Evolutionary conservation across 2,329 filamentous ascomycete genomes (phyloP), one percentile per base, ranked within the genome.

Genomic region (Microsporum audouinii): DNA sequence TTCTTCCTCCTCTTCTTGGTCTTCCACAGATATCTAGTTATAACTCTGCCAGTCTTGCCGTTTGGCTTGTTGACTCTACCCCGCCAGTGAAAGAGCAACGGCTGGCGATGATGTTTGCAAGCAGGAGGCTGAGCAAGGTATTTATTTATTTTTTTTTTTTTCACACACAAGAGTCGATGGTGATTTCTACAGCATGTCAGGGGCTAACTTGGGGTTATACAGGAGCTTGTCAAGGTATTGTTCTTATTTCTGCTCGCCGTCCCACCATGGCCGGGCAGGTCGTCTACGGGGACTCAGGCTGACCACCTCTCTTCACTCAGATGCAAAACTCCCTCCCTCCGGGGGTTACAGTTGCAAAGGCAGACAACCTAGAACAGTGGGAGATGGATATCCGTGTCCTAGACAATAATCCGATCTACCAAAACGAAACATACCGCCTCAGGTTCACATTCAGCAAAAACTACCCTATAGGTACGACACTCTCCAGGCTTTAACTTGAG

Each of bases 351-450:
- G 84, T 97, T 57, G 85, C 95, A 63, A 84, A 86, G 56, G 86
- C 89, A 61, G 88, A 95, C 55, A 87, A 91, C 72, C 85, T 96
- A 59, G 82, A 89, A 70, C 87, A 94, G 77, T 99, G 94, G 95
- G 80, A 86, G 58, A 85, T 97, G 76, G 95, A 99, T 72, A 95
- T 99, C 60, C 79, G 82, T 66, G 92, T 99, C 59, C 82, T 97
- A 45, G 94, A 97, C 73, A 78, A 83, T 62, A 99, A 99, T 71
- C 92, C 92, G 1, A 77, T 99, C 56, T 99, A 99, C 76, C 76
- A 83, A 58, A 82, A 84, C 71, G 82, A 97, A 71, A 86, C 79
- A 29, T 97, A 89, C 76, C 84, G 92, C 27, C 79, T 99, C 60
- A 91, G 90, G 71, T 96, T 99, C 74, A 86, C 82, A 57, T 99